Conservation (phyloP, 1,139 yeast species). For the Pichia sp. region DNA sequence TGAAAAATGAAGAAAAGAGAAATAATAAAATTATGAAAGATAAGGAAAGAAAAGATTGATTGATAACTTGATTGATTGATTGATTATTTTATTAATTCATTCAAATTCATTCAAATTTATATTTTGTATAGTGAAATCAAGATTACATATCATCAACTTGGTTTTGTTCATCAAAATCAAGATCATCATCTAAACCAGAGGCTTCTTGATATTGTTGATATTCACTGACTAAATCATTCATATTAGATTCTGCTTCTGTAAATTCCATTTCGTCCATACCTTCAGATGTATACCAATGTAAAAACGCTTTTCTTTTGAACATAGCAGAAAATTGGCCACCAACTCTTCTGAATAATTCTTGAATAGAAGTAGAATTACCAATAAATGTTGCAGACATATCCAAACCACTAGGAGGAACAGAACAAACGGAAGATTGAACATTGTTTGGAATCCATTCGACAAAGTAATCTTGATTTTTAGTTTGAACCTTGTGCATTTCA, state of each 20-base stretch:
- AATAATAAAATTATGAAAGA: slow-evolving; percentile 4
- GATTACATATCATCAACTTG: slow-evolving; percentile 44
- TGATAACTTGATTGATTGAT: not conserved
- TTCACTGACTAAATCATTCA: slow-evolving; percentile 83
- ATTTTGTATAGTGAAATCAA: not conserved
- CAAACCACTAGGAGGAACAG: slow-evolving; percentile 79
- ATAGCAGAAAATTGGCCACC: slow-evolving; percentile 86
- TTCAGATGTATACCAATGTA: slow-evolving; percentile 92
- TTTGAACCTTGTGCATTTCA: slow-evolving; percentile 81
- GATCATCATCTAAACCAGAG: slow-evolving; percentile 62
- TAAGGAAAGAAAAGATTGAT: slow-evolving; percentile 1
- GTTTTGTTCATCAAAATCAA: slow-evolving; percentile 62
- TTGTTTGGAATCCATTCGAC: slow-evolving; percentile 98
- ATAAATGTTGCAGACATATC: slow-evolving; percentile 89
- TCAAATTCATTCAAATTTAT: not conserved
- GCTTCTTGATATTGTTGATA: slow-evolving; percentile 92
- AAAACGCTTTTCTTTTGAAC: slow-evolving; percentile 91
- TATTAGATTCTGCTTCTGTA: slow-evolving; percentile 79
- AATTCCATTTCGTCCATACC: slow-evolving; percentile 96
- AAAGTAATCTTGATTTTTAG: slow-evolving; percentile 71
- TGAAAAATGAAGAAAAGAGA: slow-evolving; percentile 9
- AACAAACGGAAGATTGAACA: slow-evolving; percentile 89
- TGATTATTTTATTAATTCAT: slow-evolving; percentile 14
- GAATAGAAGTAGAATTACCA: slow-evolving; percentile 89
- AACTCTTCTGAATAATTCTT: slow-evolving; percentile 82